Conservation (phyloP, 495 filamentous ascomycete genomes). For the Aspergillus sclerotiicarbonarius region DNA sequence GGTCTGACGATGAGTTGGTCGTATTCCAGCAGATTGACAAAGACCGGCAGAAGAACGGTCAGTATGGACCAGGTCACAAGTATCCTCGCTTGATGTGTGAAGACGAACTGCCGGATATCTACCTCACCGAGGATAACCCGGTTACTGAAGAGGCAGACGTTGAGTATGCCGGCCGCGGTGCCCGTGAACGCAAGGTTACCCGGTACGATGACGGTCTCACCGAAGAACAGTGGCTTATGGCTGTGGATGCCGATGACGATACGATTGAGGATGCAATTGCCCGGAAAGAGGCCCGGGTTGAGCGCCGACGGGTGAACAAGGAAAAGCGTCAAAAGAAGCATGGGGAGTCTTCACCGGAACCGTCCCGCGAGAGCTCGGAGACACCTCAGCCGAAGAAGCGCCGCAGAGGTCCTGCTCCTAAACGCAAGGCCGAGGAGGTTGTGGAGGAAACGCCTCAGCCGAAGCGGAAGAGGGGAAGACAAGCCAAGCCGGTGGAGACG, state of each 20-base stretch:
- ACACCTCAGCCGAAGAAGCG: constrained; percentile 65
- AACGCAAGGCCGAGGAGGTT: constrained; percentile 81
- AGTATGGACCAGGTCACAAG: constrained; percentile 68
- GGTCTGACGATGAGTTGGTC: constrained; percentile 67
- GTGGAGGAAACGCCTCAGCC: constrained; percentile 74
- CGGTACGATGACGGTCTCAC: constrained; percentile 97
- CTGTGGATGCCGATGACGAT: constrained; percentile 94
- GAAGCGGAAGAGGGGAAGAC: constrained; percentile 78
- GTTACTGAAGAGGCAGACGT: constrained; percentile 75
- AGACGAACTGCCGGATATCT: constrained; percentile 88
- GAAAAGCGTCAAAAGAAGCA: constrained; percentile 53
- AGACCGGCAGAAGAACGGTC: constrained; percentile 58
- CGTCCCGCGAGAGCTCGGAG: constrained; percentile 77
- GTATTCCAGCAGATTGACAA: constrained; percentile 77
- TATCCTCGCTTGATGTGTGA: constrained; percentile 82
- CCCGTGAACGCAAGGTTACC: constrained; percentile 87
- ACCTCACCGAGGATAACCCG: constrained; percentile 80
- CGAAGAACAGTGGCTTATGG: constrained; percentile 92
- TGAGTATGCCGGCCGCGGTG: constrained; percentile 79
- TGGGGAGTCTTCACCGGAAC: constrained; percentile 70
- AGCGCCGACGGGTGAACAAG: constrained; percentile 72
- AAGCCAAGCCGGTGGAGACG: constrained; percentile 61
- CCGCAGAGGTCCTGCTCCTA: constrained; percentile 68
- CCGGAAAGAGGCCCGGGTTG: constrained; percentile 80
- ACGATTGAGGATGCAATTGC: constrained; percentile 89